Base-by-base conservation (phyloP, 139 green algal genomes). In the Nannochloris sp. region DNA sequence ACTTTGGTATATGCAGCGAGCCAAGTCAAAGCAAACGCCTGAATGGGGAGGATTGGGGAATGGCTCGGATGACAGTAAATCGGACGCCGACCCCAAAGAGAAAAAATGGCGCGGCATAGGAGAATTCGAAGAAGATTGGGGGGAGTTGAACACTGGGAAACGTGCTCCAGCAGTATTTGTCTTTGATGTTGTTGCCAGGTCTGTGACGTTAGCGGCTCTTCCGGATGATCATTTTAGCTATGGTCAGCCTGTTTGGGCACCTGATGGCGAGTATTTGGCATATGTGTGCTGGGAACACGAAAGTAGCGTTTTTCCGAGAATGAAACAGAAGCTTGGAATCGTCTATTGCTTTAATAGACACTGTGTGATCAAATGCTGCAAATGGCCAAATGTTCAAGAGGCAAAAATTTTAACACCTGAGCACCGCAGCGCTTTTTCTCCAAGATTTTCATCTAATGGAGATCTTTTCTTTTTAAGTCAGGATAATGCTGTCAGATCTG, bases 341-440 rank as follows among this genome's bases (percentile, higher is more conserved):
- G 78, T 95, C 0, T 90, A 88, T 71, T 97, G 90, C 76, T 83
- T 85, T 68, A 97, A 96, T 75, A 80, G 90, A 18, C 81, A 82
- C 4, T 88, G 82, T 58, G 24, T 16, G 51, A 48, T 44, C 64
- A 64, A 63, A 5, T 23, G 53, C 25, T 12, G 36, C 36, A 31
- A 34, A 36, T 27, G 49, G 40, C 44, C 29, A 18, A 16, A 50
- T 23, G 56, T 15, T 4, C 36, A 9, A 27, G 8, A 5, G 60
- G 16, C 66, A 56, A 50, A 67, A 24, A 64, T 64, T 63, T 50
- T 67, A 8, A 18, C 15, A 40, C 27, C 44, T 43, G 57, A 61
- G 70, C 18, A 27, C 27, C 29, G 15, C 16, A 82, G 74, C 60
- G 82, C 81, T 4, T 58, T 84, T 5, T 82, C 61, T 44, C 84